These are phyloP conservation scores for Pestalotiopsis sp. DNA, from an alignment of 2,329 filamentous ascomycete genomes.

Conservation along the genomic window DNA sequence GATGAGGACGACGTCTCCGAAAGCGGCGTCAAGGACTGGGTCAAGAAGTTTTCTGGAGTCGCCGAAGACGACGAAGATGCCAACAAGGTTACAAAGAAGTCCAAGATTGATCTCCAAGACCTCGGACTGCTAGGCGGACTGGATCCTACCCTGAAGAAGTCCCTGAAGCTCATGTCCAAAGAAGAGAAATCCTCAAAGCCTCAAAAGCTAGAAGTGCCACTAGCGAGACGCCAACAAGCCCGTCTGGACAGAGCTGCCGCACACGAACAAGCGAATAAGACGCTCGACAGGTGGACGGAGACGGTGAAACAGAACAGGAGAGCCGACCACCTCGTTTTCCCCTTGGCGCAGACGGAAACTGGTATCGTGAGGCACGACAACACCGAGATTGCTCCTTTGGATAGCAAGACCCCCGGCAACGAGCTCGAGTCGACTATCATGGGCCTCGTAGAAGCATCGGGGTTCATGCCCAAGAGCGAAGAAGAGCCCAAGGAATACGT, in stretches of 20 bases:
- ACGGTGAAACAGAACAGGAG: conserved; percentile 93
- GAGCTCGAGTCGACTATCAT: conserved; percentile 86
- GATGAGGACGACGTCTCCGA: conserved; percentile 51
- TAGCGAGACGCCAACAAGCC: conserved; percentile 85
- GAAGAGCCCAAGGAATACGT: conserved; percentile 60
- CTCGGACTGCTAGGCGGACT: conserved; percentile 69
- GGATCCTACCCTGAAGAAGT: conserved; percentile 75
- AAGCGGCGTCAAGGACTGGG: conserved; percentile 44
- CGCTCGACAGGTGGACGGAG: conserved; percentile 86
- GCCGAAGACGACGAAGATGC: conserved; percentile 54
- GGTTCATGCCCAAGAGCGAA: conserved; percentile 59
- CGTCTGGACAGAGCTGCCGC: conserved; percentile 78
- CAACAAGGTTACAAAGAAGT: conserved; percentile 53
- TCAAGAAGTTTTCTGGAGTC: conserved; percentile 68
- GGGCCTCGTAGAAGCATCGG: conserved; percentile 86
- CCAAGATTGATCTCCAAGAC: conserved; percentile 74
- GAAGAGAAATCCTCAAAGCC: conserved; percentile 58
- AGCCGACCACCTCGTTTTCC: conserved; percentile 88
- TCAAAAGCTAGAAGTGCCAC: conserved; percentile 77
- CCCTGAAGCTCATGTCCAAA: conserved; percentile 72
- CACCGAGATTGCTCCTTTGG: conserved; percentile 65
- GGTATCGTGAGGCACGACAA: conserved; percentile 57
- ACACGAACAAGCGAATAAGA: conserved; percentile 89
- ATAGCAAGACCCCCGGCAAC: conserved; percentile 66
- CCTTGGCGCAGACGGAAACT: conserved; percentile 71